phyloP scores from a whole-genome alignment of 2,329 filamentous ascomycete genomes.

The Penicillium sp. region DNA sequence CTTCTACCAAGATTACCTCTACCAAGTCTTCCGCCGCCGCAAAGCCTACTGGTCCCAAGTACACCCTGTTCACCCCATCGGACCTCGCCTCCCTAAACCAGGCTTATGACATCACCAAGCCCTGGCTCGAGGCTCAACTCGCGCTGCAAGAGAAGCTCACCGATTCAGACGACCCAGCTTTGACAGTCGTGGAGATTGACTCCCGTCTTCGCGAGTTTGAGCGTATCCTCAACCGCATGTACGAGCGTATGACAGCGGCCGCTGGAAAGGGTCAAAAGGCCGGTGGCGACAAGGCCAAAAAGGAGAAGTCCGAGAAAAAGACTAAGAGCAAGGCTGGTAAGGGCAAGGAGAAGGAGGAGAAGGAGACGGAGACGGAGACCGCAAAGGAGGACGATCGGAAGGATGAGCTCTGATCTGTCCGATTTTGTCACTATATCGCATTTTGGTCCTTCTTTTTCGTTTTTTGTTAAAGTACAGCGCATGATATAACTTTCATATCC shows the following conservation, averaged over 20 bases:
- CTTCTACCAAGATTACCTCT: slow-evolving; percentile 37
- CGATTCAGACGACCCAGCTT: slow-evolving; percentile 69
- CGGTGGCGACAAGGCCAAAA: slow-evolving; percentile 29
- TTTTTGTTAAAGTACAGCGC: slow-evolving; percentile 13
- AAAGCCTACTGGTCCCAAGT: slow-evolving; percentile 51
- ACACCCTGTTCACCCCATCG: slow-evolving; percentile 68
- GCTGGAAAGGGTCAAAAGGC: slow-evolving; percentile 25
- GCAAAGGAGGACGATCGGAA: slow-evolving; percentile 30
- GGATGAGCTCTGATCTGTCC: slow-evolving; percentile 32
- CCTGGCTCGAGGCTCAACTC: slow-evolving; percentile 75
- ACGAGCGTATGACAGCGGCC: slow-evolving; percentile 48
- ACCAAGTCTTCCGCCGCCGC: slow-evolving; percentile 36
- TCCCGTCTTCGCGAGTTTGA: slow-evolving; percentile 69
- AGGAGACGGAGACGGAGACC: slow-evolving; percentile 20
- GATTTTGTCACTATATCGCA: slow-evolving; percentile 5
- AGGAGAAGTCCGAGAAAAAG: slow-evolving; percentile 30
- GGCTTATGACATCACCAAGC: slow-evolving; percentile 60
- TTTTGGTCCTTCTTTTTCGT: slow-evolving; percentile 4
- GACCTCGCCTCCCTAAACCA: slow-evolving; percentile 68
- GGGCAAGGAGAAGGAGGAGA: slow-evolving; percentile 4
- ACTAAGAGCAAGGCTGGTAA: slow-evolving; percentile 17
- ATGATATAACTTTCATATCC: slow-evolving; percentile 14
- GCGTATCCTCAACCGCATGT: slow-evolving; percentile 41
- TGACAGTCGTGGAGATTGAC: slow-evolving; percentile 70
- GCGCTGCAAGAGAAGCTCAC: slow-evolving; percentile 69